Evolutionary conservation across 2,329 filamentous ascomycete genomes (phyloP).

Genomic region (Botrytis medusae): DNA sequence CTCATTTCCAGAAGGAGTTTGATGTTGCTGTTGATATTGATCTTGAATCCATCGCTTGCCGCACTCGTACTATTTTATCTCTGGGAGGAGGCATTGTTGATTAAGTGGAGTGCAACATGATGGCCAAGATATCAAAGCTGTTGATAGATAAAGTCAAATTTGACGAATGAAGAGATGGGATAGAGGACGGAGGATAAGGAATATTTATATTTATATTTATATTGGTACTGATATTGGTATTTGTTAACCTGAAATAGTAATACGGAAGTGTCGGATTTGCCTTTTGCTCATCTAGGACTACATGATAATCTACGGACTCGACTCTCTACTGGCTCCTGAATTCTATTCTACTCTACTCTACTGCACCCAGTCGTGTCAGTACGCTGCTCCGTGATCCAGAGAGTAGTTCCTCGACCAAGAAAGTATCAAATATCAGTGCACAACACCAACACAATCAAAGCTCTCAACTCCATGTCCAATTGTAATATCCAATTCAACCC

Average conservation of each 20-base stretch:
- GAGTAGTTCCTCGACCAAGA: not conserved
- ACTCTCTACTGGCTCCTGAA: not conserved
- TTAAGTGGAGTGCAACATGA: not conserved
- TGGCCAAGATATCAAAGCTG: not conserved
- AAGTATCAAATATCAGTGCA: not conserved
- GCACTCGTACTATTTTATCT: not conserved
- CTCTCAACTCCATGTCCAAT: not conserved
- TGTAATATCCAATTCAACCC: not conserved
- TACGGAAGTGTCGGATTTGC: no score
- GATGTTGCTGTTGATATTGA: not conserved
- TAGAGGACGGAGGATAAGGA: not conserved
- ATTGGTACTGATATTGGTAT: no score
- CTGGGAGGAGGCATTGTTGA: not conserved
- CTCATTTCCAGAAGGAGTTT: not conserved
- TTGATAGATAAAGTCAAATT: not conserved
- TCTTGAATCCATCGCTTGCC: slow-evolving; percentile 2
- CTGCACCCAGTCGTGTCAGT: no score
- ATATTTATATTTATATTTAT: no score
- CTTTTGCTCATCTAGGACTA: no score
- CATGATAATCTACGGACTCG: not conserved
- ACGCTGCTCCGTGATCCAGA: no score
- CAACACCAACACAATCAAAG: not conserved
- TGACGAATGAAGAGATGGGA: not conserved
- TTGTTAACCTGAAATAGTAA: not conserved
- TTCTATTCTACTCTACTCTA: no score